Evolutionary conservation across 495 filamentous ascomycete species (phyloP).

Genomic region (Podospora tetraspora): DNA sequence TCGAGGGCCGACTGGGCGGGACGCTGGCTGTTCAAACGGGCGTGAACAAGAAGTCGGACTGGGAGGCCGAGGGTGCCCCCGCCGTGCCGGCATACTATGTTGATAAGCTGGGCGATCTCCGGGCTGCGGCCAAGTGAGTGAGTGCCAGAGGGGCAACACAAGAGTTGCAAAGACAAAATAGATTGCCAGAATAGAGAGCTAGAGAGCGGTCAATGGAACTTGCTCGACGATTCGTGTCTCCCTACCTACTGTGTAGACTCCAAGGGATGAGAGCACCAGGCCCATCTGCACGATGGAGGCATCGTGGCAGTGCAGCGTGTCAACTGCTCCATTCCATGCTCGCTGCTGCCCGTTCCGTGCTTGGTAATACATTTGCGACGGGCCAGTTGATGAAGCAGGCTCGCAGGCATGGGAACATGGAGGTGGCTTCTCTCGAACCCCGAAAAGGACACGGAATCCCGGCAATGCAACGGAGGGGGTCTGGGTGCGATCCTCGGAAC

Average conservation of each 20-base stretch:
- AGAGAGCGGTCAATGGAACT: neutral
- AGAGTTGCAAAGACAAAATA: neutral
- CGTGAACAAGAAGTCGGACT: constrained; percentile 75
- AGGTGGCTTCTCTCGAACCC: neutral
- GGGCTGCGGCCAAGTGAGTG: constrained; percentile 25
- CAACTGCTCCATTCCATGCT: neutral
- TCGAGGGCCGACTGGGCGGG: constrained; percentile 85
- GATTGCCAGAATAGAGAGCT: neutral
- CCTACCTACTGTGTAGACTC: neutral
- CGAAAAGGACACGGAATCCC: neutral
- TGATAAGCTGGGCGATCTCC: constrained; percentile 75
- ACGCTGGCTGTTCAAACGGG: constrained; percentile 90
- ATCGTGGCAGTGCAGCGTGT: neutral
- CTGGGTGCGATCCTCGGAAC: neutral
- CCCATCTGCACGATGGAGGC: neutral
- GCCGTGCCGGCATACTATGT: constrained; percentile 73
- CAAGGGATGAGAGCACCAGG: neutral
- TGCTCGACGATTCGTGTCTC: neutral
- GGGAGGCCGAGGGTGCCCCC: constrained; percentile 55
- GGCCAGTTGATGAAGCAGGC: neutral
- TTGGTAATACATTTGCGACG: neutral
- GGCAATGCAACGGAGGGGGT: neutral
- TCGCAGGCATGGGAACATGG: neutral
- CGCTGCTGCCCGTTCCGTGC: neutral
- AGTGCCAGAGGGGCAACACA: neutral